Base-by-base conservation (phyloP, 805 yeast genomes). In the Kurtzmaniella cleridarum region DNA sequence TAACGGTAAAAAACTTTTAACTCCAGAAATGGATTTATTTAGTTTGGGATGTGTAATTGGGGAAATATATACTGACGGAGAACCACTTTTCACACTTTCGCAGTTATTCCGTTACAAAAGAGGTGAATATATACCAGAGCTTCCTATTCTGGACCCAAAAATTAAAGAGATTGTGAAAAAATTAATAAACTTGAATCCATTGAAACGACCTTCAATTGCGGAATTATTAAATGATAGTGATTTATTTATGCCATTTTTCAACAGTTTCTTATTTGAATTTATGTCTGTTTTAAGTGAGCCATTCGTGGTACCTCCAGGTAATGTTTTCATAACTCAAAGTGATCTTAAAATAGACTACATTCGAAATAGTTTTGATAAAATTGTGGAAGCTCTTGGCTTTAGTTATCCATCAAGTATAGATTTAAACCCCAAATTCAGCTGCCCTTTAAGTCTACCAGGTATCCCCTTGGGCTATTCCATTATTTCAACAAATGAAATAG, bases 41-140 rank as follows among this genome's bases (percentile, higher is more conserved):
- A 76, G 88, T 39, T 54, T 81, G 33, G 95, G 95, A 0, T 93
- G 98, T 64, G 88, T 85, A 2, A 81, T 93, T 48, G 95, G 95
- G 1, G 98, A 93, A 57, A 60, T 93, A 5, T 87, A 83, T 47
- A 63, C 79, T 14, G 98, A 93, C 47, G 97, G 97, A 0, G 73
- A 84, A 13, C 85, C 97, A 0, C 71, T 87, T 0, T 91, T 93
- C 58, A 81, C 95, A 0, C 70, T 93, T 10, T 80, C 98, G 0
- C 95, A 90, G 53, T 65, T 90, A 44, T 91, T 86, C 68, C 85
- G 81, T 59, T 93, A 84, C 59, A 81, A 81, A 50, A 76, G 75
- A 42, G 75, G 79, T 2, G 89, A 84, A 42, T 80, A 73, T 51
- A 56, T 57, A 15, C 95, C 95, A 0, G 79, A 79, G 40, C 57